Evolutionary conservation across 1,139 yeast species (phyloP), one percentile per base, ranked within the genome.

Genomic region (Pichia sp.): DNA sequence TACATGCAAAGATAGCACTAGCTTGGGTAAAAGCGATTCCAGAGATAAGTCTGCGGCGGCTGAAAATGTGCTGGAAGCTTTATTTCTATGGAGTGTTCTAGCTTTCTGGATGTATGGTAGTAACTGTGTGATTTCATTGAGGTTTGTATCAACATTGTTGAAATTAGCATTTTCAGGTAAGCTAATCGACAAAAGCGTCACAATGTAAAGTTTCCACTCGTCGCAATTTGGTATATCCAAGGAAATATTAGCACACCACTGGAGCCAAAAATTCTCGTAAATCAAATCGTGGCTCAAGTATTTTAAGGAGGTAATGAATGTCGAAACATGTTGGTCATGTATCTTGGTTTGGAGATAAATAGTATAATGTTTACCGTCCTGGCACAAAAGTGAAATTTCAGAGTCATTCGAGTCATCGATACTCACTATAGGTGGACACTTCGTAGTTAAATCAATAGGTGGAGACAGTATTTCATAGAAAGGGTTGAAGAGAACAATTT

Each of bases 1-100:
- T 36, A 89, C 64, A 70, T 91, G 98, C 41, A 91, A 67, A 0
- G 90, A 80, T 34, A 87, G 68, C 0, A 83, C 74, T n/a, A 88
- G 74, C 55, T 79, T 82, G 1, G 89, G 87, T 2, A 83, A 67
- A 61, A 80, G 67, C 43, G 79, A 80, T 10, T 71, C 66, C 42
- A 81, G 66, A 1, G 74, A 67, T 57, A 75, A 76, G 53, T 60
- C 60, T 1, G 63, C 56, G 4, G 37, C 37, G 7, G 49, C 50
- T 1, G 55, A 48, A 13, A 37, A 19, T n/a, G 19, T 43, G 37
- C 23, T 49, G 51, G 26, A 45, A 50, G 18, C 28, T 3, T 22
- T 9, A 1, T 31, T 4, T 34, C 26, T 46, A 13, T 41, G 41
- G 50, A 55, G 21, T 44, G 60, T 2, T 37, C 69, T 70, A 5